Evolutionary conservation across 1,139 yeast species (phyloP), one percentile per base, ranked within the genome.

Genomic region (Suhomyces choctaworum): DNA sequence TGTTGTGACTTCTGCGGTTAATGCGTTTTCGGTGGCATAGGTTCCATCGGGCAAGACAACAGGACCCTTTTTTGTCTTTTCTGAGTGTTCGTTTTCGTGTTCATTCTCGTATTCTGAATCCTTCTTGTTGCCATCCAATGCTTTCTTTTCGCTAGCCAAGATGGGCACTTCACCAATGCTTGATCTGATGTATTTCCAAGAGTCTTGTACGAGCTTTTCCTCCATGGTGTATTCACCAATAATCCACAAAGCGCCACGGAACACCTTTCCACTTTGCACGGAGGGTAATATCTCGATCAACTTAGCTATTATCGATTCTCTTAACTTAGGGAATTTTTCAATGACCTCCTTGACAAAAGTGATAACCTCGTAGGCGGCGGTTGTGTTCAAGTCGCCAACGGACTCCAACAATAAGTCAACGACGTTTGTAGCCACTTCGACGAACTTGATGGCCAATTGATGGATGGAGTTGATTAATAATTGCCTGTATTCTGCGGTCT

Each of bases 31-130:
- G 21, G 97, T 85, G 20, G 98, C 98, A 64, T 94, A 94, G 1
- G 99, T 94, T 50, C 99, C 99, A 64, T 94, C 99, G 14, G 98
- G 96, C 46, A 92, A 75, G 38, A 94, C 83, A 44, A 84, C 81
- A 21, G 97, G 96, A 33, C 87, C 88, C 34, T 74, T 67, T 42
- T 64, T 64, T 25, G 70, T 62, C 11, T 47, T 46, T 10, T 41
- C 37, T 14, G 51, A 45, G 14, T 46, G 47, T 35, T 62, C 61
- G 8, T 56, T 29, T 20, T 59, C 56, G n/a, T n/a, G n/a, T n/a
- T n/a, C n/a, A 17, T 6, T 17, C 3, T 40, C 33, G 5, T 50
- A 49, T n/a, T 61, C 69, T 12, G 50, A 60, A 6, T 44, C 56
- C 10, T 55, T 63, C 10, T 58, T 62, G 15, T 29, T 22, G 7